Evolutionary conservation across 495 filamentous ascomycete genomes (phyloP).

Genomic region (Annulohypoxylon nitens): DNA sequence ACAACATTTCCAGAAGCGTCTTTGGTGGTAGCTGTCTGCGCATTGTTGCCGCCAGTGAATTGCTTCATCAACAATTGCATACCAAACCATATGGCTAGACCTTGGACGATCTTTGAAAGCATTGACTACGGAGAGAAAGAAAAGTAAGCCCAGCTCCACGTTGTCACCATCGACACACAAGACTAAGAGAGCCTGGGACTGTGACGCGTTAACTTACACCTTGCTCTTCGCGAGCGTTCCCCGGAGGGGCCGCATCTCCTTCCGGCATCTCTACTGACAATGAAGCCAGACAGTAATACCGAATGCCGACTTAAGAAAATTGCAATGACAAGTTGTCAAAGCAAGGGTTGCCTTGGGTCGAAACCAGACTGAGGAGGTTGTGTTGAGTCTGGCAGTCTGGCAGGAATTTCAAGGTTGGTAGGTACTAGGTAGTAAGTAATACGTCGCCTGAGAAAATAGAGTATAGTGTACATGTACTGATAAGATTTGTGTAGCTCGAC

Average conservation of each 20-base stretch:
- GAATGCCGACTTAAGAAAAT: constrained; percentile 13
- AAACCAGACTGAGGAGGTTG: constrained; percentile 15
- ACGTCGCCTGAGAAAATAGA: constrained; percentile 32
- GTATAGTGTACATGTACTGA: constrained; percentile 17
- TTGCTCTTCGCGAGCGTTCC: constrained; percentile 52
- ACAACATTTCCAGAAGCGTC: constrained; percentile 62
- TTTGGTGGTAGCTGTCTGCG: constrained; percentile 58
- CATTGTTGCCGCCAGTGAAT: constrained; percentile 62
- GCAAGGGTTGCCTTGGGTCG: constrained; percentile 12
- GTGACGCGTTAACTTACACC: constrained; percentile 53
- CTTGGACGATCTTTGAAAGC: constrained; percentile 56
- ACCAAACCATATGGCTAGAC: constrained; percentile 59
- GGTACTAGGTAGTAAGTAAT: not conserved
- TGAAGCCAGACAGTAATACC: constrained; percentile 26
- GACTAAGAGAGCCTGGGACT: not conserved
- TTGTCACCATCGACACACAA: not conserved
- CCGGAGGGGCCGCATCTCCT: constrained; percentile 47
- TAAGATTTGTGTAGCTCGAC: constrained; percentile 30
- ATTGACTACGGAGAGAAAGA: constrained; percentile 46
- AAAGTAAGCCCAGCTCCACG: constrained; percentile 38
- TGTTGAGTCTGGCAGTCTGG: constrained; percentile 23
- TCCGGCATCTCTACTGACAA: constrained; percentile 53
- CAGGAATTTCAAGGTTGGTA: constrained; percentile 9
- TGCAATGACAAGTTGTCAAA: constrained; percentile 12
- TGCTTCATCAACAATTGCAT: constrained; percentile 63